Evolutionary conservation across 305 asterid species (phyloP), one percentile per base, ranked within the genome.

Genomic region (Withania somnifera): DNA sequence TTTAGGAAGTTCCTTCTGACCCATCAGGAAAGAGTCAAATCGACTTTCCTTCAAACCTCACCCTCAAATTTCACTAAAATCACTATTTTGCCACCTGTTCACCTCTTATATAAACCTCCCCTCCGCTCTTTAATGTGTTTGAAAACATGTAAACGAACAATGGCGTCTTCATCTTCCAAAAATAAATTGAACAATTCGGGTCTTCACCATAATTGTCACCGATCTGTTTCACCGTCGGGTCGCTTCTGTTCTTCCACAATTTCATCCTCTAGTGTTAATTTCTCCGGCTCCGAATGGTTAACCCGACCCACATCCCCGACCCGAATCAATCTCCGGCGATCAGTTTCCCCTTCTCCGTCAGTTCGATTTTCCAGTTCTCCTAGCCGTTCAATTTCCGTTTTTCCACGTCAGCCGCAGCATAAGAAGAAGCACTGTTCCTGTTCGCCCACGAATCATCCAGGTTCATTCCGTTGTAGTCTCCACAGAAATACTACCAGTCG

Each of bases 401-500:
- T 22, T 3, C 78, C 78, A 3, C 89, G 83, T 11, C 89, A 83
- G 77, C 60, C 82, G 52, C 92, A 75, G 83, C 85, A 80, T 30
- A 86, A 87, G 81, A 95, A 89, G 91, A 95, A 86, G 91, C 90
- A 92, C 78, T 95, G 99, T 60, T 82, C 90, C 90, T 95, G 99
- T 45, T 95, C 99, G 34, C 99, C 98, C 15, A 95, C 99, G 40
- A 89, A 91, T 77, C 99, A 95, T 68, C 99, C 99, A 2, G 99
- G 99, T 2, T 95, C 99, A 20, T 95, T 91, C 88, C 92, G 98
- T 38, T 94, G 99, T 83, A 90, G 95, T 83, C 89, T 93, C 14
- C 99, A 95, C 86, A 94, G 86, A 82, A 89, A 87, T 47, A 78
- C 73, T 11, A 28, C 42, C 4, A 51, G 19, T 61, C 89, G 75